These are phyloP conservation scores for Angomonas ambiguus DNA, from an alignment of 208 protist species.

Conservation along the genomic window DNA sequence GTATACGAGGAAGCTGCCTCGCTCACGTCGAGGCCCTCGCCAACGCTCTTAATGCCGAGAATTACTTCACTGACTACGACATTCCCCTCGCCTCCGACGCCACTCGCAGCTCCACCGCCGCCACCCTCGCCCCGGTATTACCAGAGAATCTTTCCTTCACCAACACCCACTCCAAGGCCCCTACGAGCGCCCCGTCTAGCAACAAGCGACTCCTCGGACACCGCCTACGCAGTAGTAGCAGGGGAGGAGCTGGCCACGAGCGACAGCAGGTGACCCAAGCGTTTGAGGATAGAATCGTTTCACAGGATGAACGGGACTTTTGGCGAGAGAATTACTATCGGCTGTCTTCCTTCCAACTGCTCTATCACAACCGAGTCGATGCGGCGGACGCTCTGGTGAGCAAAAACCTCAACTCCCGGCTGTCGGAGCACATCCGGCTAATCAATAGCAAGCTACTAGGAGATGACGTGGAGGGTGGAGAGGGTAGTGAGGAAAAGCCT, in stretches of 20 bases:
- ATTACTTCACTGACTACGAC: slow-evolving; percentile 47
- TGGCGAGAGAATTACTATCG: slow-evolving; percentile 77
- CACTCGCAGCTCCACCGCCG: background rate
- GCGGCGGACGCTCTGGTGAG: slow-evolving; percentile 32
- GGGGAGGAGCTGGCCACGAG: background rate
- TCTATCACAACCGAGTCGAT: slow-evolving; percentile 77
- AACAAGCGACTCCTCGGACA: background rate
- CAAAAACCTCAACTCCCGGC: slow-evolving; percentile 12
- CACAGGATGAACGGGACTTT: slow-evolving; percentile 72
- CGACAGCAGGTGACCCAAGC: background rate
- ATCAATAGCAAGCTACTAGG: slow-evolving; percentile 23
- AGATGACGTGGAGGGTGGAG: slow-evolving; percentile 18
- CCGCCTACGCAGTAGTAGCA: slow-evolving; percentile 1
- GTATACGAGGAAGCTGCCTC: slow-evolving; percentile 78
- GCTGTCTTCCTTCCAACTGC: slow-evolving; percentile 44
- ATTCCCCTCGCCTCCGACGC: background rate
- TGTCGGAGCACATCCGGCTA: slow-evolving; percentile 40
- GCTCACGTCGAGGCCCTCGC: slow-evolving; percentile 71
- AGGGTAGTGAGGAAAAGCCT: background rate
- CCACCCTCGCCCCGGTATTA: background rate
- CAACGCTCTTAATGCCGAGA: slow-evolving; percentile 33
- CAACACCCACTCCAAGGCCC: slow-evolving; percentile 1
- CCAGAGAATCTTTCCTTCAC: slow-evolving; percentile 30
- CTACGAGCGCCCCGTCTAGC: background rate
- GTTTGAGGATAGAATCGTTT: slow-evolving; percentile 21